Percentiles rank a stretch among this genome's conserved stretches.
phyloP scores from a whole-genome alignment of 2,329 filamentous ascomycete genomes.

The Aspergillus tubingensis region DNA sequence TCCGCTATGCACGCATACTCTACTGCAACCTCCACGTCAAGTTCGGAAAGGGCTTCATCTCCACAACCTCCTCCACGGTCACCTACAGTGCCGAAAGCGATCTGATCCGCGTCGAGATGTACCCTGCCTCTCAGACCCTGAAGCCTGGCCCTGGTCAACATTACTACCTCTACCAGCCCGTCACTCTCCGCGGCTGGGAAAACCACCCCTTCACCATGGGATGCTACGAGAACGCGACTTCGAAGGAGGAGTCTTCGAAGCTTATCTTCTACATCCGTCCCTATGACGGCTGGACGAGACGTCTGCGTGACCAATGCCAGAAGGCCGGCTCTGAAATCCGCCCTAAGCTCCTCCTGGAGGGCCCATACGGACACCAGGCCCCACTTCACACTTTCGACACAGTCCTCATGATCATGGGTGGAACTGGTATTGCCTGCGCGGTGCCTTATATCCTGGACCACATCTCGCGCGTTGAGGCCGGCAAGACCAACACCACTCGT shows the following conservation, averaged over 20 bases:
- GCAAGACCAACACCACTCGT: slow-evolving; percentile 7
- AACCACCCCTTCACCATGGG: slow-evolving; percentile 52
- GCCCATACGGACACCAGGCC: slow-evolving; percentile 48
- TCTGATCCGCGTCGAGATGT: not conserved
- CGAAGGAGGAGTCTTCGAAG: slow-evolving; percentile 21
- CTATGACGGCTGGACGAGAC: slow-evolving; percentile 27
- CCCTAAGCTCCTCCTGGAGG: slow-evolving; percentile 40
- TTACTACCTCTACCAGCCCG: slow-evolving; percentile 51
- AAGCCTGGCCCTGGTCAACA: slow-evolving; percentile 39
- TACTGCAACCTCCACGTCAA: slow-evolving; percentile 42
- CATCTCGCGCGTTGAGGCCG: slow-evolving; percentile 12
- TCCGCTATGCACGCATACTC: slow-evolving; percentile 32
- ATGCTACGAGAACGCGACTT: slow-evolving; percentile 41
- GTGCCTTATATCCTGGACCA: slow-evolving; percentile 31
- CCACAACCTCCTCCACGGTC: not conserved
- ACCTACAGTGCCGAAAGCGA: not conserved
- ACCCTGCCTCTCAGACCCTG: not conserved
- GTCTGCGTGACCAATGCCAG: slow-evolving; percentile 4
- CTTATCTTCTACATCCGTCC: slow-evolving; percentile 27
- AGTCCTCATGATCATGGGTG: slow-evolving; percentile 47
- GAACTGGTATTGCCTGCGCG: slow-evolving; percentile 41
- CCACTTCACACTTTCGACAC: slow-evolving; percentile 50
- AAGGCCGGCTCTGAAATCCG: slow-evolving; percentile 49
- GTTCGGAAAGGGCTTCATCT: not conserved
- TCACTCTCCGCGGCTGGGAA: slow-evolving; percentile 45